Base-by-base conservation (phyloP, 129 eudicot species). In the Flaveria brownii region DNA sequence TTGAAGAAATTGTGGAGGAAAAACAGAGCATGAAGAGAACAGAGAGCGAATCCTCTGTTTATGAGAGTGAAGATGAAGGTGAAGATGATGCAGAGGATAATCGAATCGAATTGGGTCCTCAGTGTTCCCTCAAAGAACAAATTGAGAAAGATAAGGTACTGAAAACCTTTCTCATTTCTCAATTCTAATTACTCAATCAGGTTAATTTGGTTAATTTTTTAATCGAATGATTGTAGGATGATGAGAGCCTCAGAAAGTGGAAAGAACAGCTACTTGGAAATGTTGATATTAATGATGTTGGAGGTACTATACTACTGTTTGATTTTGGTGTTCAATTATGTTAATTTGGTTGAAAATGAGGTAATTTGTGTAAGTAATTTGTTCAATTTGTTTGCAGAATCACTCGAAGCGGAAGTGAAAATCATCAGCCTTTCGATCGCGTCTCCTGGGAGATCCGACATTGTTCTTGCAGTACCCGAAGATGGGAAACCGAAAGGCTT, bases 241-340 rank as follows among this genome's bases (percentile, higher is more conserved):
- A 88, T 81, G 93, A 88, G 77, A 88, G 93, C 64, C 78, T 88
- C 54, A 85, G 90, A 84, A 88, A 85, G 70, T 88, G 93, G 93
- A 88, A 88, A 85, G 90, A 88, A 73, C 93, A 88, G 70, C 85
- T 88, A 51, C 90, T 88, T 78, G 93, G 93, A 33, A 86, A 82
- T 45, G 86, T 88, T 80, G 90, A 88, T 67, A 65, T 88, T 28
- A 79, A 78, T 74, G 49, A 80, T 73, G 87, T 83, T 83, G 93
- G 93, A 88, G 93, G 93, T 88, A 85, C 26, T 39, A 3, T 28
- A 28, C 30, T 28, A 28, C 30, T 28, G 30, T 47, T 30, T 18
- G 6, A 26, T 28, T 66, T 17, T 17, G 17, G 17, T 12, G 10
- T 47, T 75, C 16, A 72, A 56, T 72, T 33, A n/a, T 11, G 10